A percentile compares a stretch with the other conserved stretches of the same genome.
Evolutionary conservation across 768 basidiomycete species (phyloP).

Genomic region (Pleurotus cornucopiae): DNA sequence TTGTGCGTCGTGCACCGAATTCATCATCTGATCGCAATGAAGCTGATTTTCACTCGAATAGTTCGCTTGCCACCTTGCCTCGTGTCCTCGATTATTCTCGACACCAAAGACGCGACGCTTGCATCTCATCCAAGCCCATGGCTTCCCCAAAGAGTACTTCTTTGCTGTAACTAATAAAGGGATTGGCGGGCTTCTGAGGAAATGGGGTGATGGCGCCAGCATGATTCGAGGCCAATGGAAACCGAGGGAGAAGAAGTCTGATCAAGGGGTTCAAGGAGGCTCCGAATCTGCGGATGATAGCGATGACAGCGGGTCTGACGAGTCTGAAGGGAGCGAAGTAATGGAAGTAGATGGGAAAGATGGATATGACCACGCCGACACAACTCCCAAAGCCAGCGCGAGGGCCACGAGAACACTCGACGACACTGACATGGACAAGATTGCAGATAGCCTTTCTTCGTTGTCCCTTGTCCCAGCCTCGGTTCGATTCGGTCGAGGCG

Average conservation of each 20-base stretch:
- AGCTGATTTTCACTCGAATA: slow-evolving; percentile 10
- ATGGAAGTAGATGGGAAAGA: slow-evolving; percentile 7
- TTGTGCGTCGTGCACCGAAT: slow-evolving; percentile 42
- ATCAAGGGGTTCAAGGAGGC: slow-evolving; percentile 20
- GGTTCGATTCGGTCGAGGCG: slow-evolving; percentile 73
- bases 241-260: slow-evolving; percentile 24
- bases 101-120: slow-evolving; percentile 74
- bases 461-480: slow-evolving; percentile 62
- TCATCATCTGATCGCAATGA: too few relatives aligned
- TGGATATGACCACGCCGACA: slow-evolving; percentile 8
- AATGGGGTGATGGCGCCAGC: slow-evolving; percentile 83
- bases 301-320: slow-evolving; percentile 20
- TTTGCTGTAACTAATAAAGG: slow-evolving; percentile 92
- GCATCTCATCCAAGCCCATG: slow-evolving; percentile 79
- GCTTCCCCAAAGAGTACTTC: slow-evolving; percentile 86
- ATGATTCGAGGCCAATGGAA: slow-evolving; percentile 76
- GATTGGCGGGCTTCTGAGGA: slow-evolving; percentile 71
- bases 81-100: slow-evolving; percentile 56
- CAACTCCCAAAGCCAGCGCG: slow-evolving; percentile 14
- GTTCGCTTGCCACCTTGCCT: slow-evolving; percentile 77
- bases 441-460: slow-evolving; percentile 45
- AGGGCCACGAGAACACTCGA: slow-evolving; percentile 10
- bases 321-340: slow-evolving; percentile 15
- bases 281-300: slow-evolving; percentile 15
- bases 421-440: slow-evolving; percentile 36